Conservation (phyloP, 1,139 yeast species). For the Candida labiduridarum region DNA sequence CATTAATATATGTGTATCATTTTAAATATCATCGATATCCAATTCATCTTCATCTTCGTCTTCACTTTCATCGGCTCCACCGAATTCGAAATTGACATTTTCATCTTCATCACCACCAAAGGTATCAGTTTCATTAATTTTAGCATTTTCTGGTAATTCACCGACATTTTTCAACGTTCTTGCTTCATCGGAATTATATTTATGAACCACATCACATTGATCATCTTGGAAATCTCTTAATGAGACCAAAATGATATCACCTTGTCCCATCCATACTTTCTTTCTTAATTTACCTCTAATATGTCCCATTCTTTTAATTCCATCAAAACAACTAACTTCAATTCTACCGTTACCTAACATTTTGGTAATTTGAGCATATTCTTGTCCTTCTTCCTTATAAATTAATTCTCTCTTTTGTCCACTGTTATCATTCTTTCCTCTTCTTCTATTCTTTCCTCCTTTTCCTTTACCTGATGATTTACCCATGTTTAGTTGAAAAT, state of each 20-base stretch:
- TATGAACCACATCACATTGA: slow-evolving; percentile 96
- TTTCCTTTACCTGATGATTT: slow-evolving; percentile 56
- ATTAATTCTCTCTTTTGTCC: slow-evolving; percentile 93
- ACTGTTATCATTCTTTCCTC: slow-evolving; percentile 95
- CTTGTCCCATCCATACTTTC: slow-evolving; percentile 99
- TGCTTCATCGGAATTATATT: slow-evolving; percentile 97
- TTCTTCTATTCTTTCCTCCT: slow-evolving; percentile 90
- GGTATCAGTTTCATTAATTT: slow-evolving; percentile 96
- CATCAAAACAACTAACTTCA: slow-evolving; percentile 94
- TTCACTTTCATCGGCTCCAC: slow-evolving; percentile 84
- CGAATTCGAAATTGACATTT: slow-evolving; percentile 98
- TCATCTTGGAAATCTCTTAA: slow-evolving; percentile 98
- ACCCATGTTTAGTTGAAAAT: slow-evolving; percentile 36
- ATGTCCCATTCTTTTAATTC: slow-evolving; percentile 91
- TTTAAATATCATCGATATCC: slow-evolving; percentile 82
- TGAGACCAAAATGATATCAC: slow-evolving; percentile 94
- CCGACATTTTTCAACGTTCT: slow-evolving; percentile 95
- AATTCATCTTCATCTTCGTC: slow-evolving; percentile 68
- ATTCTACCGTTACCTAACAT: slow-evolving; percentile 99
- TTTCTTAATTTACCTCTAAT: slow-evolving; percentile 99
- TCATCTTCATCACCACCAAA: slow-evolving; percentile 97
- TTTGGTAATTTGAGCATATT: slow-evolving; percentile 96
- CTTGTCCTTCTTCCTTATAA: slow-evolving; percentile 95
- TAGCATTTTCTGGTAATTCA: slow-evolving; percentile 94
- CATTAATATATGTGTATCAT: not conserved